Base-by-base conservation (phyloP, 176 grass and related monocot genomes). In the Carex pumila region DNA sequence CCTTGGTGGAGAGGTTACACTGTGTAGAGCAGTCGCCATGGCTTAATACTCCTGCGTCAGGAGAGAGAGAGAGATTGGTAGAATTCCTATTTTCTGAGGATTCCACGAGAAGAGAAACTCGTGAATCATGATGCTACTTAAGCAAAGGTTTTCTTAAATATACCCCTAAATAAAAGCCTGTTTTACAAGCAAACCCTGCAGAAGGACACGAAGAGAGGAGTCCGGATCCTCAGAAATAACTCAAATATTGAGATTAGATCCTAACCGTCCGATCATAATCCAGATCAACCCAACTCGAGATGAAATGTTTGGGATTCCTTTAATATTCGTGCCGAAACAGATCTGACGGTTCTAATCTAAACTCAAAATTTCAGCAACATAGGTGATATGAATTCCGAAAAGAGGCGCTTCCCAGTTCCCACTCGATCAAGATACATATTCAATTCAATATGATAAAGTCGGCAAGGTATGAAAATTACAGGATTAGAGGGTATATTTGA, bases 11-110 rank as follows among this genome's bases (percentile, higher is more conserved):
- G 84, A 63, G 61, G 58, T 71, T 13, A 83, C 67, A 36, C 86
- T 77, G 67, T 76, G 61, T 21, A 87, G n/a, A 15, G 65, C 30
- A 2, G 86, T 72, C 86, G 81, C 81, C 57, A 61, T 61, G 55
- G 49, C 17, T 76, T 4, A 64, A 78, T 18, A 25, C 72, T 72
- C 17, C 66, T 41, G n/a, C 37, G 3, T 65, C 39, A 81, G 65
- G 30, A 55, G 61, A 52, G 21, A 55, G 83, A 76, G 53, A 65
- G 19, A 50, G 2, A 50, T 50, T 6, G 79, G 61, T 47, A 41
- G 82, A 84, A 84, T 55, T 9, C 15, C 14, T 9, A 37, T 37
- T 17, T 57, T 3, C 62, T 12, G 12, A 80, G 30, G 17, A 13
- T 18, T 61, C 78, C 18, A 17, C 49, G 63, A 61, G 57, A 39